phyloP scores from a whole-genome alignment of 139 green algal genomes.

The Picochlorum sp. region DNA sequence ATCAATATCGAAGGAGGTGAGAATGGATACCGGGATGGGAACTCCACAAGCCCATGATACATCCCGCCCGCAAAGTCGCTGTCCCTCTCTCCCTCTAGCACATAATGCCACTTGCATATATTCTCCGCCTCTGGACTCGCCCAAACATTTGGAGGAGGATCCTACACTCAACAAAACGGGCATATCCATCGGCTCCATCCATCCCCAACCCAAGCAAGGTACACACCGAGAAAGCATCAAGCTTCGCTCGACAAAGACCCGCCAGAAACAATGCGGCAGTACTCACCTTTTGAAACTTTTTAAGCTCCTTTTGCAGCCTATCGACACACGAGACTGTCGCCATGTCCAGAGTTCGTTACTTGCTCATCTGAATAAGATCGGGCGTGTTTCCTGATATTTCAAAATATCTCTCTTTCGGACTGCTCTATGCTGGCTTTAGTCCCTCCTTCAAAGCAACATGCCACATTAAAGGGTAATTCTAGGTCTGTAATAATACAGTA shows the following conservation, averaged over 20 bases:
- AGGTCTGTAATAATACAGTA: no score
- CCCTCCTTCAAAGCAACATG: no score
- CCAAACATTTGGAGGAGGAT: conserved; percentile 63
- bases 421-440: no score
- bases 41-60: conserved; percentile 62
- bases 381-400: no score
- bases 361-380: no score
- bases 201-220: not conserved
- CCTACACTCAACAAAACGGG: conserved; percentile 24
- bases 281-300: not conserved
- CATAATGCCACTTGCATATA: conserved; percentile 75
- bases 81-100: conserved; percentile 27
- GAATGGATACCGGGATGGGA: conserved; percentile 38
- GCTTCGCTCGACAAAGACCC: no score
- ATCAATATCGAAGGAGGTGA: conserved; percentile 49
- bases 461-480: no score
- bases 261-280: no score
- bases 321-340: not conserved
- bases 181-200: not conserved
- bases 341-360: no score
- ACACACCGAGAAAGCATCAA: no score
- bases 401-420: no score
- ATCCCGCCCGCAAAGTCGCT: conserved; percentile 39
- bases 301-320: conserved; percentile 60
- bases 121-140: conserved; percentile 61